phyloP scores from a whole-genome alignment of 164 flowering plant species.

The Protea cynaroides region DNA sequence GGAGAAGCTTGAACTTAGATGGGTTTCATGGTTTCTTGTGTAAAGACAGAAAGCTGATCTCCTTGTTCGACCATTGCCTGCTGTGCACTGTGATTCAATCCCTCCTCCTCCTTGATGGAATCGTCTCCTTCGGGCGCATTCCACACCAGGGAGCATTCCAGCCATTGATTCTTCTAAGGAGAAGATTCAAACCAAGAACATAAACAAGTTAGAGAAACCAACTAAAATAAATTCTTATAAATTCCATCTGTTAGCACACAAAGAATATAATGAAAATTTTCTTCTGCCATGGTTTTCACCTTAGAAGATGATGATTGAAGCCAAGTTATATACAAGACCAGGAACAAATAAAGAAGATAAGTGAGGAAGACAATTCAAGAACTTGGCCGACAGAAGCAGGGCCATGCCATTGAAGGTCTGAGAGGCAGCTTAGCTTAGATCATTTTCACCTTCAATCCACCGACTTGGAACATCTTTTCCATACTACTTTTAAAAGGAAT shows the following conservation, averaged over 20 bases:
- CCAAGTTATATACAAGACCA: background rate
- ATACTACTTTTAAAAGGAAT: no score
- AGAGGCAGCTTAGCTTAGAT: background rate
- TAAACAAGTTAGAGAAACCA: background rate
- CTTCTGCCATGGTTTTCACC: background rate
- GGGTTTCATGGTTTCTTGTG: conserved; percentile 27
- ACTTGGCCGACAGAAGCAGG: conserved; percentile 3
- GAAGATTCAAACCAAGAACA: background rate
- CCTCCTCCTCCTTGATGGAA: conserved; percentile 33
- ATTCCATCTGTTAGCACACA: background rate
- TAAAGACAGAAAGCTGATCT: conserved; percentile 31
- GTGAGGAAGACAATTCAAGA: background rate
- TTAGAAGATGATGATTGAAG: background rate
- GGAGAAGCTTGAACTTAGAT: conserved; percentile 22
- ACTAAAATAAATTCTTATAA: background rate
- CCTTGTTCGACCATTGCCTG: conserved; percentile 21
- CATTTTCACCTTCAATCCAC: no score
- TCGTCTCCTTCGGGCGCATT: conserved; percentile 62
- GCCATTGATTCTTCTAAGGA: conserved; percentile 30
- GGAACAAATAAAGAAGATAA: background rate
- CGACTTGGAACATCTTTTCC: no score
- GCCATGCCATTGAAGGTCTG: background rate
- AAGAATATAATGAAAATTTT: no score
- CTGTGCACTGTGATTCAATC: conserved; percentile 13
- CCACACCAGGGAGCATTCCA: conserved; percentile 69